Base-by-base conservation (phyloP, 2,329 filamentous ascomycete species). In the Neofusicoccum sp. region DNA sequence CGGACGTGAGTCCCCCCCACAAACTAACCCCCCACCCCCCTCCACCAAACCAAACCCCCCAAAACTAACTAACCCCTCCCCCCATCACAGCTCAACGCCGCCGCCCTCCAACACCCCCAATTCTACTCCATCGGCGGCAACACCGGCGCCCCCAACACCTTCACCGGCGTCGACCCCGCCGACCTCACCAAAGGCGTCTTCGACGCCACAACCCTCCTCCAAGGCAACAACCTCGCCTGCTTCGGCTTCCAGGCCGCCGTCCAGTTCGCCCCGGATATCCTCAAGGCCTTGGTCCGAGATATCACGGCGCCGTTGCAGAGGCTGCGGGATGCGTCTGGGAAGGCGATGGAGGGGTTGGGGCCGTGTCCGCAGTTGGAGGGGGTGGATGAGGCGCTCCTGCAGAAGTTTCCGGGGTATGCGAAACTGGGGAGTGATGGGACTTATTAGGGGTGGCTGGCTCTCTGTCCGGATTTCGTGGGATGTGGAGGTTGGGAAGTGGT, bases 161-260 rank as follows among this genome's bases (percentile, higher is more conserved):
- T 77, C 66, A 69, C 70, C 31, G 74, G 74, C 4, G 62, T 79
- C 33, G 68, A 78, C 60, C 65, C 77, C 4, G 63, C 48, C 8
- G 67, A 78, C 49, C 62, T 80, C 9, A 78, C 75, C 14, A 72
- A 72, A 9, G 78, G 78, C 29, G 69, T 83, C 0, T 77, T 79
- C 65, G 83, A 81, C 66, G 65, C 71, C 4, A 64, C 71, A 14
- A 78, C 72, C 11, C 70, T 84, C 0, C 67, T 79, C 1, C 64
- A 84, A 61, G 80, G 79, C 12, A 82, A 84, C 71, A 83, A 85
- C 67, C 69, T 78, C 6, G 58, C 77, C 14, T 84, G 81, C 65
- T 79, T 80, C 64, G 74, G 68, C 7, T 74, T 78, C 36, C 76
- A 83, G 56, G 68, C 74, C 11, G 71, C 77, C n/a, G 71, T 77